A percentile compares a stretch with the other conserved stretches of the same genome.
Conservation (phyloP, 176 grass and related monocot genomes). For the Musa schizocarpa region DNA sequence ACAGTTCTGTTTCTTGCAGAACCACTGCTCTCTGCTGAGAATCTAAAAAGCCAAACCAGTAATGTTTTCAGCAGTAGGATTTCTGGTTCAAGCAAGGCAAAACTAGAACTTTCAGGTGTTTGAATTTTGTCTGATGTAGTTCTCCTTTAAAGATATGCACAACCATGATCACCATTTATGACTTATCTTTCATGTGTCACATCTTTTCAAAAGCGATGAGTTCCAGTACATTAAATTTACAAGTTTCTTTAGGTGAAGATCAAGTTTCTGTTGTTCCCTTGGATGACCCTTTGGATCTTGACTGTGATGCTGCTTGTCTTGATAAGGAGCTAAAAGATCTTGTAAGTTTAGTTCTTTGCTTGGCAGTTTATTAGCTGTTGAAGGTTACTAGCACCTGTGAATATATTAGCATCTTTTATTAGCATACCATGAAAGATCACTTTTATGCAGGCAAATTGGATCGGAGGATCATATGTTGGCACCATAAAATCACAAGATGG, state of each 20-base stretch:
- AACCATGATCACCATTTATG: too few relatives aligned
- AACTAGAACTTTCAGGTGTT: constrained; percentile 57
- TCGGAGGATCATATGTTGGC: constrained; percentile 61
- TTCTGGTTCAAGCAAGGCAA: constrained; percentile 30
- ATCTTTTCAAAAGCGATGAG: not conserved
- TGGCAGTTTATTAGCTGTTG: not conserved
- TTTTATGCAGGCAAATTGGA: constrained; percentile 57
- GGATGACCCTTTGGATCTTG: constrained; percentile 44
- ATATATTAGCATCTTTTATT: too few relatives aligned
- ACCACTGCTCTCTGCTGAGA: constrained; percentile 10
- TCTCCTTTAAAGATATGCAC: not conserved
- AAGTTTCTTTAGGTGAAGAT: constrained; percentile 46
- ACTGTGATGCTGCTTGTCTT: constrained; percentile 46
- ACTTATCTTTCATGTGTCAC: not conserved
- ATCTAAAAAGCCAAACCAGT: constrained; percentile 31
- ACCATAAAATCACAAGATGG: constrained; percentile 13
- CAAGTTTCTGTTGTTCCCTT: constrained; percentile 59
- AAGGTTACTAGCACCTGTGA: too few relatives aligned
- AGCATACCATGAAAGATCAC: too few relatives aligned
- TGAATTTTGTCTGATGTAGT: not conserved
- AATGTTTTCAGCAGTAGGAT: constrained; percentile 44
- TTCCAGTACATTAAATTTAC: not conserved
- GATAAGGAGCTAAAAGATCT: constrained; percentile 62
- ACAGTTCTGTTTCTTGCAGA: not conserved
- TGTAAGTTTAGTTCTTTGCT: constrained; percentile 28